A percentile compares a stretch with the other conserved stretches of the same genome.
Evolutionary conservation across 805 yeast species (phyloP).

Genomic region (Blastobotrys peoriensis): DNA sequence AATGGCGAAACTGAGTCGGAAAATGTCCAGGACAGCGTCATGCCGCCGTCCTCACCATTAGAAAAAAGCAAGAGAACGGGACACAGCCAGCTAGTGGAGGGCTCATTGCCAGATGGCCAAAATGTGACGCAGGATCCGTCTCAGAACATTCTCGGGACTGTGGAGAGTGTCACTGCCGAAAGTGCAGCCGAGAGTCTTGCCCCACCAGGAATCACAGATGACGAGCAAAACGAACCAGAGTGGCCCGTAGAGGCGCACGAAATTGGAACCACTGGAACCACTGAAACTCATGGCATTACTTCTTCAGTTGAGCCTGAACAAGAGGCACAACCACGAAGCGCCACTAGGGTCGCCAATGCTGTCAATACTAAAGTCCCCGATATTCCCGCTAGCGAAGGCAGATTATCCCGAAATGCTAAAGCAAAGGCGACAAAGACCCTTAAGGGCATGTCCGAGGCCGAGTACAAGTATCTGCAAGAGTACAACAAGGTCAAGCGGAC

Average conservation of each 20-base stretch:
- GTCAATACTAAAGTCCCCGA: not conserved
- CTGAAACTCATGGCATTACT: not conserved
- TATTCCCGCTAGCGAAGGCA: not conserved
- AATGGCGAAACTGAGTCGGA: not conserved
- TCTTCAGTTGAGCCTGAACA: not conserved
- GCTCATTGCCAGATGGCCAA: not conserved
- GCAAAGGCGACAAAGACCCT: not conserved
- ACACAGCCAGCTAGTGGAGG: not conserved
- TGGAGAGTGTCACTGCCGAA: not conserved
- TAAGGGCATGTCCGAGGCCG: not conserved
- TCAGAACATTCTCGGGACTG: not conserved
- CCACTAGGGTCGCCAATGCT: too few species aligned
- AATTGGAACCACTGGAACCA: too few species aligned
- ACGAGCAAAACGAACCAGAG: not conserved
- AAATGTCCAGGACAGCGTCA: not conserved
- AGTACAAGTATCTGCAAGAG: not conserved
- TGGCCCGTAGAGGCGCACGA: too few species aligned
- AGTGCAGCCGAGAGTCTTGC: too few species aligned
- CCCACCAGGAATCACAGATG: not conserved
- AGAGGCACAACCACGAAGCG: too few species aligned
- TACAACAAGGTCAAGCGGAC: not conserved
- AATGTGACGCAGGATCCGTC: not conserved
- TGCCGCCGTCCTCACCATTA: conserved; percentile 4
- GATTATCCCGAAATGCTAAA: not conserved
- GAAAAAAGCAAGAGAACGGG: not conserved